Evolutionary conservation across 1,139 yeast genomes (phyloP).

Genomic region (Candida pseudoviswanathii): DNA sequence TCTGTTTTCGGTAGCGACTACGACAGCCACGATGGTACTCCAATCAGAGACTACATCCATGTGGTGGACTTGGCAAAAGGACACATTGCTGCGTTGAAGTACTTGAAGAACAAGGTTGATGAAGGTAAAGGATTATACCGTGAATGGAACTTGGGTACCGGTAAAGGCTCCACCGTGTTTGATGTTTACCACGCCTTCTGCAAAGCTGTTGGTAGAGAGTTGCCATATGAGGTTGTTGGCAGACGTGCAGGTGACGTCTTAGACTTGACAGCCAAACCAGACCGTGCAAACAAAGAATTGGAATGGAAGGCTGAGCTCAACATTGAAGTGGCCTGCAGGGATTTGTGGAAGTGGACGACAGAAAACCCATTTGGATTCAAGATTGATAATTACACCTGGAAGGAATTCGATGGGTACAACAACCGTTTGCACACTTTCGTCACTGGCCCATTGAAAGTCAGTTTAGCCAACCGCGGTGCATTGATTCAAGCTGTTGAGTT

Average conservation of each 20-base stretch:
- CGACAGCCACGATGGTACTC: constrained; percentile 75
- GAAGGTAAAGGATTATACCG: constrained; percentile 54
- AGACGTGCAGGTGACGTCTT: constrained; percentile 83
- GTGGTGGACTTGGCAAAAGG: constrained; percentile 84
- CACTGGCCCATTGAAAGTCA: constrained; percentile 40
- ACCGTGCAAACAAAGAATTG: constrained; percentile 66
- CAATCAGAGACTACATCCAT: constrained; percentile 80
- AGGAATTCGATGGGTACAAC: constrained; percentile 24
- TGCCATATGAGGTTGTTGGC: constrained; percentile 65
- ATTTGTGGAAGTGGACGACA: constrained; percentile 79
- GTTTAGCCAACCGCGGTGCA: constrained; percentile 56
- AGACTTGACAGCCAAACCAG: constrained; percentile 71
- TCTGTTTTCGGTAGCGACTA: constrained; percentile 70
- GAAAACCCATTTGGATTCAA: constrained; percentile 68
- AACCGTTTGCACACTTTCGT: constrained; percentile 45
- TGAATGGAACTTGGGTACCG: constrained; percentile 86
- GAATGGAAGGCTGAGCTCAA: constrained; percentile 62
- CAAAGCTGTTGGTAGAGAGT: constrained; percentile 64
- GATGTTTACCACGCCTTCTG: constrained; percentile 71
- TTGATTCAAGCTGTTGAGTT: constrained; percentile 44
- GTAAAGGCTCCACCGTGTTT: constrained; percentile 75
- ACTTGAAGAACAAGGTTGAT: constrained; percentile 43
- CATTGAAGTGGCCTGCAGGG: constrained; percentile 67
- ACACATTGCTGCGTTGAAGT: constrained; percentile 70
- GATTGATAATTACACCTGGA: constrained; percentile 40